Percentiles rank a stretch among this genome's conserved stretches.
Conservation (phyloP, 164 flowering plant genomes). For the Kingdonia uniflora region DNA sequence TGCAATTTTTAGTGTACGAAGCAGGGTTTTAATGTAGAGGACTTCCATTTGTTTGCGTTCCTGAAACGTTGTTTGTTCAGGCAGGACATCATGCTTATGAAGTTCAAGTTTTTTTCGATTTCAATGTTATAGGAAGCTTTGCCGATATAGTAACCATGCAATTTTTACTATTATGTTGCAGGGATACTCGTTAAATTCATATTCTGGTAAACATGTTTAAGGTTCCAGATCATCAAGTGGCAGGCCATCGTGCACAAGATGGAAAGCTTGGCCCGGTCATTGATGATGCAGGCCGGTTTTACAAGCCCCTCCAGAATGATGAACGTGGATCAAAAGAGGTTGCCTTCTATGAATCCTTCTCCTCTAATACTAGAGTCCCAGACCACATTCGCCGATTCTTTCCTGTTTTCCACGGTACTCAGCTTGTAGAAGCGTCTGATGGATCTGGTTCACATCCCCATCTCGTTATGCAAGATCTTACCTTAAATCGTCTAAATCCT, state of each 20-base stretch:
- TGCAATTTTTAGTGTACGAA: too few species aligned
- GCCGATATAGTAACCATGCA: too few species aligned
- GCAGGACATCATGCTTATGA: too few species aligned
- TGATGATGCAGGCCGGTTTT: constrained; percentile 79
- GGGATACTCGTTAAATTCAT: too few species aligned
- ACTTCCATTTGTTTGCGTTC: too few species aligned
- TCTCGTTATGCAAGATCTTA: constrained; percentile 62
- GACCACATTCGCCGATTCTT: constrained; percentile 47
- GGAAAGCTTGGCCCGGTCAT: constrained; percentile 74
- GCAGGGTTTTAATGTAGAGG: too few species aligned
- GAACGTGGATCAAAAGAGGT: constrained; percentile 67
- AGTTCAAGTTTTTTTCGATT: too few species aligned
- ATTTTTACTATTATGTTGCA: too few species aligned
- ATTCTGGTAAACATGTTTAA: constrained; percentile 34
- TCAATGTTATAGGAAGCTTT: too few species aligned
- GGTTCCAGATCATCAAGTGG: constrained; percentile 82
- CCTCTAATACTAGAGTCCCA: constrained; percentile 44
- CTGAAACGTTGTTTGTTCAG: too few species aligned
- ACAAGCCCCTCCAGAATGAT: constrained; percentile 74
- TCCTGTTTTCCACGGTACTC: constrained; percentile 66
- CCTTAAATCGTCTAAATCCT: constrained; percentile 27
- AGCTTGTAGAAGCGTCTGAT: constrained; percentile 64
- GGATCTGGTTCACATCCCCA: constrained; percentile 63
- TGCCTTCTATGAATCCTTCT: constrained; percentile 55
- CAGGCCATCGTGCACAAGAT: constrained; percentile 62